These are phyloP conservation scores for Boletus sp. DNA, from an alignment of 768 basidiomycete species.

Conservation along the genomic window DNA sequence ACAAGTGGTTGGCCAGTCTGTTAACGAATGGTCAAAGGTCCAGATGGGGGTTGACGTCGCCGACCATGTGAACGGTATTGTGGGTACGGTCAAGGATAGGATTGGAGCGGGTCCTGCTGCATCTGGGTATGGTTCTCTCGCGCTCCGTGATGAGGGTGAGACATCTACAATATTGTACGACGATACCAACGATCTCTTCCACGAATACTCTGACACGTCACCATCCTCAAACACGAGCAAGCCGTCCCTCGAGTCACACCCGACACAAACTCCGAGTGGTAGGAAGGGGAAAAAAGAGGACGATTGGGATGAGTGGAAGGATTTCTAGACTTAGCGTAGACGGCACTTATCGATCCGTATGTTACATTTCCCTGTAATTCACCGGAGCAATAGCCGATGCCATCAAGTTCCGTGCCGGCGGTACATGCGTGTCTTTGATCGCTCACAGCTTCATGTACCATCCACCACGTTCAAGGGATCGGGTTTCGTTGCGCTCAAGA, in stretches of 20 bases:
- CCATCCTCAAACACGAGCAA: constrained; percentile 15
- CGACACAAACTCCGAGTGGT: constrained; percentile 7
- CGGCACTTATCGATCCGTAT: background rate
- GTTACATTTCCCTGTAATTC: background rate
- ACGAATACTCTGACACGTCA: constrained; percentile 28
- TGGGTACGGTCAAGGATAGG: constrained; percentile 59
- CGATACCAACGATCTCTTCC: constrained; percentile 61
- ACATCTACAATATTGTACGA: constrained; percentile 59
- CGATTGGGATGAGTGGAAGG: constrained; percentile 81
- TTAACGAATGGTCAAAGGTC: constrained; percentile 74
- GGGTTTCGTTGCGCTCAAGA: background rate
- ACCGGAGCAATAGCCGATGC: constrained; percentile 12
- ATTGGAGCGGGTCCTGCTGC: constrained; percentile 55
- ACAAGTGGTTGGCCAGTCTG: constrained; percentile 55
- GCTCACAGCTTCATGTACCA: background rate
- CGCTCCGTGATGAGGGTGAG: constrained; percentile 50
- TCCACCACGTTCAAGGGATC: background rate
- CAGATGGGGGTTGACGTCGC: constrained; percentile 86
- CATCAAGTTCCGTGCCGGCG: constrained; percentile 27
- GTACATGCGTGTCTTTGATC: background rate
- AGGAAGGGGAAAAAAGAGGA: constrained; percentile 39
- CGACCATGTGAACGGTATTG: constrained; percentile 68
- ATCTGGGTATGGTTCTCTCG: constrained; percentile 49
- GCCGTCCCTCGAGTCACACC: constrained; percentile 1
- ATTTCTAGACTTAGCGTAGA: constrained; percentile 49